phyloP scores from a whole-genome alignment of 2,329 filamentous ascomycete genomes.

The Fusarium camptoceras region DNA sequence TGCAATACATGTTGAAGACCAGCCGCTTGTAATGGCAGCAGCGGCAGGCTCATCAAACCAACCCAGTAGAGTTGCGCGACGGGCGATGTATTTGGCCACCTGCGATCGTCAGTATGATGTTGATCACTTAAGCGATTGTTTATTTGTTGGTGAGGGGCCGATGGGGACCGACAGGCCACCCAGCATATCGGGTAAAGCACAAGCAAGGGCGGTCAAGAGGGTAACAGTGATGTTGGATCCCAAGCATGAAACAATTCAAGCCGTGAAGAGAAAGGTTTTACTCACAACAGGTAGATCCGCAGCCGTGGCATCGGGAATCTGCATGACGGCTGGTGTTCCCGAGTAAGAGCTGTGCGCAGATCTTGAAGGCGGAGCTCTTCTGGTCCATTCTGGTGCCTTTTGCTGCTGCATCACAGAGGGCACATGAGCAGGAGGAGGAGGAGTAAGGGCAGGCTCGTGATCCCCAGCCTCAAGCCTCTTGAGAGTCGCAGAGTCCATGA shows the following conservation, averaged over 20 bases:
- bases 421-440: background rate
- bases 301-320: constrained; percentile 28
- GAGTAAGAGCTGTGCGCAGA: constrained; percentile 41
- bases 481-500: constrained; percentile 30
- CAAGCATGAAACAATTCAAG: constrained; percentile 1
- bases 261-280: background rate
- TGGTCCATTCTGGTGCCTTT: background rate
- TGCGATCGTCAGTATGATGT: constrained; percentile 17
- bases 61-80: constrained; percentile 43
- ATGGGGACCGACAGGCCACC: background rate
- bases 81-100: constrained; percentile 45
- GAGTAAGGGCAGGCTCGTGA: background rate
- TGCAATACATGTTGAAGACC: constrained; percentile 43
- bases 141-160: background rate
- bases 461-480: constrained; percentile 37
- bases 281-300: constrained; percentile 38
- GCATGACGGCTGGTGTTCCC: constrained; percentile 40
- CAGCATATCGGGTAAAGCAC: background rate
- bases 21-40: constrained; percentile 40
- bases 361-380: constrained; percentile 21
- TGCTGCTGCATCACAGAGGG: background rate
- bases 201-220: constrained; percentile 9
- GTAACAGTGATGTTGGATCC: background rate
- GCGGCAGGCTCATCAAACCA: constrained; percentile 45
- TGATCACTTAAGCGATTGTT: background rate